phyloP scores from a whole-genome alignment of 805 yeast genomes.

The Lipomyces chichibuensis region DNA sequence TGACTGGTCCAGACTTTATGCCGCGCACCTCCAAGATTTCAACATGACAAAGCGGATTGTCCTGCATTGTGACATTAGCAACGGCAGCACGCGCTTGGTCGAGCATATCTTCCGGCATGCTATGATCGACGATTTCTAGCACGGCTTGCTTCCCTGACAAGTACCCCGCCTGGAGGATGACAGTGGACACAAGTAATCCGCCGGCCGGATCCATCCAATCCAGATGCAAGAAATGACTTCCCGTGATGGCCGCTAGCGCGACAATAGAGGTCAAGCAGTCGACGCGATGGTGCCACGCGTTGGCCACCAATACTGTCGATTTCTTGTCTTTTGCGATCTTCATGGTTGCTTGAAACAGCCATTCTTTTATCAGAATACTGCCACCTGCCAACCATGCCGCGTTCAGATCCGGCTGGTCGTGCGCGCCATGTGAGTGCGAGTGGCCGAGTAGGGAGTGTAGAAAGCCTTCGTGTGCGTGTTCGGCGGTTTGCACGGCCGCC shows the following conservation, averaged over 20 bases:
- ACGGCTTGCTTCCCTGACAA: constrained; percentile 70
- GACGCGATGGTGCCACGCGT: constrained; percentile 98
- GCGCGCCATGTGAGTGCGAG: constrained; percentile 50
- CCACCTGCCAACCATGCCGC: constrained; percentile 97
- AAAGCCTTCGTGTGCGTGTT: constrained; percentile 16
- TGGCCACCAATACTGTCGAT: constrained; percentile 89
- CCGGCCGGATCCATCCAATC: constrained; percentile 92
- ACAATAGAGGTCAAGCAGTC: constrained; percentile 91
- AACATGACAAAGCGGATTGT: background rate
- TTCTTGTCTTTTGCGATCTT: constrained; percentile 75
- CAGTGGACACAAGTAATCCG: constrained; percentile 79
- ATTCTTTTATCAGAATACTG: constrained; percentile 83
- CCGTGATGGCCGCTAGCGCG: constrained; percentile 83
- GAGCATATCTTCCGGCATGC: constrained; percentile 20
- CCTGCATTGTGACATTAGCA: background rate
- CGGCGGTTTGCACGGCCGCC: constrained; percentile 7
- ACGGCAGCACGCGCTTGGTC: constrained; percentile 15
- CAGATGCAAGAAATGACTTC: constrained; percentile 75
- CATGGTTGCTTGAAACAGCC: constrained; percentile 81
- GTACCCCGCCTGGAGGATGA: constrained; percentile 84
- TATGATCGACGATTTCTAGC: constrained; percentile 74
- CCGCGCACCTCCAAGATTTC: constrained; percentile 26
- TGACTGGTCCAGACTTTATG: constrained; percentile 32
- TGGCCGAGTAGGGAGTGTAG: constrained; percentile 43
- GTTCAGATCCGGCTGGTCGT: constrained; percentile 62